phyloP scores from a whole-genome alignment of 2,329 filamentous ascomycete genomes.

The Biscogniauxia mediterranea region DNA sequence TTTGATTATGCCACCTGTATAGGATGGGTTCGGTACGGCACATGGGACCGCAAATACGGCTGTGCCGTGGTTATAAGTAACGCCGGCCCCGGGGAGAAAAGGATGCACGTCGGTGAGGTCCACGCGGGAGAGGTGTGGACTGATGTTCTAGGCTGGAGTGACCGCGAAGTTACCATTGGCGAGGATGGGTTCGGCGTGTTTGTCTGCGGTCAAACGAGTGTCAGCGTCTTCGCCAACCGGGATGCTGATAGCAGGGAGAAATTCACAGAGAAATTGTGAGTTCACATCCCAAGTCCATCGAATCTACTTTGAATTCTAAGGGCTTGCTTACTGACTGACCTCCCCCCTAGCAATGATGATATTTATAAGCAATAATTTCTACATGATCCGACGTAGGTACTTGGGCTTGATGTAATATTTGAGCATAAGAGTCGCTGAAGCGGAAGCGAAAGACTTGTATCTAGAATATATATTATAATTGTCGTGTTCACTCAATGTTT shows the following conservation, averaged over 20 bases:
- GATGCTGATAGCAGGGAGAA: slow-evolving; percentile 19
- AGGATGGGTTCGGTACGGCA: slow-evolving; percentile 56
- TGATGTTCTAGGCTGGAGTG: slow-evolving; percentile 57
- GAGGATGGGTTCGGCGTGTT: slow-evolving; percentile 60
- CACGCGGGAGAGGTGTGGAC: slow-evolving; percentile 63
- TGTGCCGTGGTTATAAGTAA: slow-evolving; percentile 59
- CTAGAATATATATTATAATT: too few species aligned
- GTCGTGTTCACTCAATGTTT: too few species aligned
- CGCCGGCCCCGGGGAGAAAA: slow-evolving; percentile 47
- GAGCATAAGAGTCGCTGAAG: too few species aligned
- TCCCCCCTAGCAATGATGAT: slow-evolving; percentile 5
- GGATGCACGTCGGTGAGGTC: slow-evolving; percentile 61
- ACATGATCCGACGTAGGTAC: background rate
- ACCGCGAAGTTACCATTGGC: slow-evolving; percentile 57
- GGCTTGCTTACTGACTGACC: background rate
- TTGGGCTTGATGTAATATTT: too few species aligned
- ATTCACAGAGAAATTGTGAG: slow-evolving; percentile 22
- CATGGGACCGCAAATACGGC: slow-evolving; percentile 45
- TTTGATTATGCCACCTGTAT: slow-evolving; percentile 60
- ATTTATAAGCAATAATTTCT: background rate
- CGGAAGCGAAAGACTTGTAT: too few species aligned
- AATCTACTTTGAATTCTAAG: background rate
- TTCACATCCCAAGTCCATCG: background rate
- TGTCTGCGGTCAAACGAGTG: slow-evolving; percentile 37
- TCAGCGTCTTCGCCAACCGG: slow-evolving; percentile 20